A percentile compares a stretch with the other conserved stretches of the same genome.
Conservation (phyloP, 2,329 filamentous ascomycete genomes). For the Pyrenophora tritici-repentis region DNA sequence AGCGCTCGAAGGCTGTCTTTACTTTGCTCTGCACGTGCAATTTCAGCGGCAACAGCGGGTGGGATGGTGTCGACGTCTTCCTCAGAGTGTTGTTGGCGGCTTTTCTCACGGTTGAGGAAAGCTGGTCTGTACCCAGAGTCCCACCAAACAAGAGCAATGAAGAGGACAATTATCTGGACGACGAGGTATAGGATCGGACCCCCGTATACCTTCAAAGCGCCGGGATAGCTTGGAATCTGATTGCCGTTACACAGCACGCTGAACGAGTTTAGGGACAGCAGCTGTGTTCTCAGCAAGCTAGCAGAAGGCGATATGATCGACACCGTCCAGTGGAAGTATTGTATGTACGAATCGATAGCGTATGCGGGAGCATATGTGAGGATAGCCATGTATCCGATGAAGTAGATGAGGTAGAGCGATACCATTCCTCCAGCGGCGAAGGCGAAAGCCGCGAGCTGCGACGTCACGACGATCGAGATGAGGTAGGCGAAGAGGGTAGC, state of each 20-base stretch:
- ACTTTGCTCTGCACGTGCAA: slow-evolving; percentile 64
- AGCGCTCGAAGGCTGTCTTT: slow-evolving; percentile 76
- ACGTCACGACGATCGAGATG: slow-evolving; percentile 77
- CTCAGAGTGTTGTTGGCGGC: slow-evolving; percentile 46
- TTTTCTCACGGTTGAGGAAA: slow-evolving; percentile 50
- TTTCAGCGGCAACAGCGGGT: slow-evolving; percentile 67
- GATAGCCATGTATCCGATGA: slow-evolving; percentile 58
- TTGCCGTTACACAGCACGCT: slow-evolving; percentile 72
- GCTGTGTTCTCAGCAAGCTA: slow-evolving; percentile 73
- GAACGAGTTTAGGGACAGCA: slow-evolving; percentile 82
- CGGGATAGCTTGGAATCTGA: slow-evolving; percentile 69
- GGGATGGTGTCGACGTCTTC: slow-evolving; percentile 53
- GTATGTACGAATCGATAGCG: slow-evolving; percentile 68
- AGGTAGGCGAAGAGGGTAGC: slow-evolving; percentile 79
- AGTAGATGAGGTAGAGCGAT: slow-evolving; percentile 54
- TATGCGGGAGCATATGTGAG: slow-evolving; percentile 75
- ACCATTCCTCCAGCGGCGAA: slow-evolving; percentile 79
- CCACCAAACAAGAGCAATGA: slow-evolving; percentile 75
- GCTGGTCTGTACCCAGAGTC: slow-evolving; percentile 71
- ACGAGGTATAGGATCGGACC: slow-evolving; percentile 84
- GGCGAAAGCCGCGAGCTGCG: slow-evolving; percentile 82
- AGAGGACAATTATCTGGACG: slow-evolving; percentile 72
- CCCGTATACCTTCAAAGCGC: slow-evolving; percentile 74
- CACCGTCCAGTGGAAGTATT: slow-evolving; percentile 75
- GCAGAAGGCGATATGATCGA: slow-evolving; percentile 76